Base-by-base conservation (phyloP, 78 protist species). In the Dictyostelium firmibasis region DNA sequence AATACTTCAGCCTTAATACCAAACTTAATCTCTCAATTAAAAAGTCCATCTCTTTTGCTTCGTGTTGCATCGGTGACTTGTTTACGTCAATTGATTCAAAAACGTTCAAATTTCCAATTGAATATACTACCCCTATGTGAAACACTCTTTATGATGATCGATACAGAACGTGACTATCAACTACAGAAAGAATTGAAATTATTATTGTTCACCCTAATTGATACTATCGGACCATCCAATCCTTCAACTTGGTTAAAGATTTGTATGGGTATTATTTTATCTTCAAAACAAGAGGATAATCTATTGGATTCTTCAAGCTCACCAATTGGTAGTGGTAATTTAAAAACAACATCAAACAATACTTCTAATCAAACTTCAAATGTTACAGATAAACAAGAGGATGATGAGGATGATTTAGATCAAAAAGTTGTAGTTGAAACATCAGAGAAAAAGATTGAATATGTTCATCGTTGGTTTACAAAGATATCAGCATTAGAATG, bases 391-490 rank as follows among this genome's bases (percentile, higher is more conserved):
- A 36, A 38, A 4, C 41, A 67, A 16, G 88, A 81, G 2, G 92
- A 81, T 0, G 92, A 93, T n/a, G 83, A 78, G 1, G 96, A 92
- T 13, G 91, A 75, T 13, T 84, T 50, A 11, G 82, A 47, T 14
- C 47, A 84, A 44, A 76, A 57, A n/a, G 91, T 81, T 4, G 96
- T 81, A 0, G 44, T 76, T 9, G 53, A 93, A 47, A 31, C 29
- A 18, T 33, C 74, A 23, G 44, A 62, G 1, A 27, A 38, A 29
- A 67, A 62, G 41, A 64, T 85, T 50, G 91, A 70, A 38, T 85
- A 85, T 64, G 96, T 81, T 11, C 83, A 93, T 74, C 69, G 96
- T 25, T 93, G 96, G 96, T 86, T 81, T 79, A 93, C 96, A 27
- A 93, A 93, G 25, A 77, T 93, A 20, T 93, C 81, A 81, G 91